Base-by-base conservation (phyloP, 225 moss, liverwort and hornwort genomes). In the Asterella californica region DNA sequence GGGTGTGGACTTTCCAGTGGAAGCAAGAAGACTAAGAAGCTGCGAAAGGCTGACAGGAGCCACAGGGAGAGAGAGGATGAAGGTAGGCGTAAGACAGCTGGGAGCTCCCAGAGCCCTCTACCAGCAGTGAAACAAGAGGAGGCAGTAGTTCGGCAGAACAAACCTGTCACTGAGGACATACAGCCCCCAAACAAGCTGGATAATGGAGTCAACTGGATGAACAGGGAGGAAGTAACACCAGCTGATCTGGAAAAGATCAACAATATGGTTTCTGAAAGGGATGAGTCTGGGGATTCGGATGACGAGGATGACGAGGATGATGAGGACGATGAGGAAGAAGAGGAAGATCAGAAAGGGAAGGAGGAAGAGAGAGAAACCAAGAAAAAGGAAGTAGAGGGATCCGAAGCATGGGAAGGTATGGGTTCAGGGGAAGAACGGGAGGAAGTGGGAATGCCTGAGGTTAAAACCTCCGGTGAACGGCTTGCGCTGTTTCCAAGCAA, bases 191-290 rank as follows among this genome's bases (percentile, higher is more conserved):
- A 80, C 21, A 84, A 83, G 60, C 85, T 85, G 67, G 89, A 94
- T 60, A 85, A 83, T 34, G 90, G 84, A 77, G 90, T 94, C 34
- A 94, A 88, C 50, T 94, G 94, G 94, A 94, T 94, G 94, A 91
- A 90, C 84, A 88, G 91, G 76, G 94, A 94, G 87, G 92, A 90
- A 81, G 92, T 92, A 71, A 94, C 89, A 79, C 80, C 79, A 64
- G 91, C 90, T 45, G 94, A 94, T 66, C 83, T 94, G 79, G 94
- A 94, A 59, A 89, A 88, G 74, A 79, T 94, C 79, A 94, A 86
- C 54, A 90, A 91, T 48, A 57, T 77, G 15, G 59, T 63, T 61
- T 86, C 90, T 9, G 92, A 89, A 64, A 92, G 88, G 83, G 90
- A 89, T 25, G 90, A 92, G 25, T 86, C 86, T 45, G 91, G 85